Base-by-base conservation (phyloP, 2,329 filamentous ascomycete species). In the Helminthosporium solani region DNA sequence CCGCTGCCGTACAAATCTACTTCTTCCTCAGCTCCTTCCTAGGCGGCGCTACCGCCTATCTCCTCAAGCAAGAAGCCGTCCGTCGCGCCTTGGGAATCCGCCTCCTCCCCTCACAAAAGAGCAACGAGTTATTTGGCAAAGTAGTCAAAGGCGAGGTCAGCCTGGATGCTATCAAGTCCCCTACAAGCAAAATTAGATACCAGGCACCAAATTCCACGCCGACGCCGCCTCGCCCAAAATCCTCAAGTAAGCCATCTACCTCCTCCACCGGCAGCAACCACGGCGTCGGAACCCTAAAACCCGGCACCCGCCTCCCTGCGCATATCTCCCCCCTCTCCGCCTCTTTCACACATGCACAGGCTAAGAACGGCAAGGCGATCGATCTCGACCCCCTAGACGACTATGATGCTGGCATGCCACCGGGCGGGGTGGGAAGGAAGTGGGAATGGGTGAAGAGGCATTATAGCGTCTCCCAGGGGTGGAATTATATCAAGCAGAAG, bases 1-100 rank as follows among this genome's bases (percentile, higher is more conserved):
- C 82, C 0, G 76, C 79, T 19, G 76, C 74, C 16, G 66, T 87
- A 2, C 83, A 86, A 61, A 60, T 87, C 23, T 86, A 82, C 71
- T 87, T 89, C 70, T 66, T 79, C 42, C 53, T 70, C 12, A 70
- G 75, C 2, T 64, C 70, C 47, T 33, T 68, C 7, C 48, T 75
- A n/a, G 71, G 72, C 25, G 63, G 71, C 34, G 12, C 61, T 1
- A 73, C 76, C 27, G 68, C 61, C 8, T 57, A 57, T n/a, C 16
- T 73, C 2, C 63, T 78, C 21, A 70, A 68, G 35, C 63, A 55
- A 23, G 54, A 63, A 20, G 43, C 48, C 2, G 60, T 78, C 42
- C 62, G 76, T 19, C 56, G 61, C 7, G 43, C 60, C 33, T 59
- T 77, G 28, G 54, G 67, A 25, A 62, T 78, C 33, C 60, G 52